These are phyloP conservation scores for Bathelium albidoporum DNA, from an alignment of 495 filamentous ascomycete species.

Conservation along the genomic window DNA sequence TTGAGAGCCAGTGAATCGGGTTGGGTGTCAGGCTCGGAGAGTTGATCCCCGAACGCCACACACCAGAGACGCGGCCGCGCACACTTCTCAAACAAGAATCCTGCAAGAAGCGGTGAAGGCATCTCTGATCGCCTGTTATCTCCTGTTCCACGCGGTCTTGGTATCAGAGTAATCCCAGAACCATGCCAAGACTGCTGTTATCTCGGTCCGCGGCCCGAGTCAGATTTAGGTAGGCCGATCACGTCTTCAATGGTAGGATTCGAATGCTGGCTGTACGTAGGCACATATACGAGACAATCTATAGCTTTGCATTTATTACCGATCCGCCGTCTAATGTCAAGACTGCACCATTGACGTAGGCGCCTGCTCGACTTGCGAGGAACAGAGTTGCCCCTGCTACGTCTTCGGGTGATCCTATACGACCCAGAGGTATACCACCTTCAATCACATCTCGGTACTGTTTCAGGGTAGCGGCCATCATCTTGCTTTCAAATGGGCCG, in stretches of 20 bases:
- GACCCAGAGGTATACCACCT: constrained; percentile 52
- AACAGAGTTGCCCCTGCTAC: constrained; percentile 70
- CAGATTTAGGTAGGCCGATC: too few species aligned
- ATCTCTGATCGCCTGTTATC: not conserved
- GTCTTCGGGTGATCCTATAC: constrained; percentile 62
- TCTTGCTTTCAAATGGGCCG: constrained; percentile 72
- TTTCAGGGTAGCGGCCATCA: constrained; percentile 66
- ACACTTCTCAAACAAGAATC: not conserved
- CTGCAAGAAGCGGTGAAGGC: not conserved
- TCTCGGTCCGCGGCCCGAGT: too few species aligned
- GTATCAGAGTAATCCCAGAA: not conserved
- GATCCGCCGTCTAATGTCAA: constrained; percentile 11
- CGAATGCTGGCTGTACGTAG: not conserved
- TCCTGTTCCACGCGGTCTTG: not conserved
- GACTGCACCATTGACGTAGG: constrained; percentile 41
- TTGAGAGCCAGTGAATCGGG: not conserved
- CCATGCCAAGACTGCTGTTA: too few species aligned
- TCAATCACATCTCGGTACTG: constrained; percentile 52
- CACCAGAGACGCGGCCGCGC: not conserved
- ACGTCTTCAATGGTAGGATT: not conserved
- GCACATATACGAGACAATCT: not conserved
- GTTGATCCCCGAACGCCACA: not conserved
- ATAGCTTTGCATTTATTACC: not conserved
- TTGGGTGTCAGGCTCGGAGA: not conserved
- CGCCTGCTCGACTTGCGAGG: constrained; percentile 57